Evolutionary conservation across 164 flowering plant species (phyloP).

Genomic region (Warburgia ugandensis): DNA sequence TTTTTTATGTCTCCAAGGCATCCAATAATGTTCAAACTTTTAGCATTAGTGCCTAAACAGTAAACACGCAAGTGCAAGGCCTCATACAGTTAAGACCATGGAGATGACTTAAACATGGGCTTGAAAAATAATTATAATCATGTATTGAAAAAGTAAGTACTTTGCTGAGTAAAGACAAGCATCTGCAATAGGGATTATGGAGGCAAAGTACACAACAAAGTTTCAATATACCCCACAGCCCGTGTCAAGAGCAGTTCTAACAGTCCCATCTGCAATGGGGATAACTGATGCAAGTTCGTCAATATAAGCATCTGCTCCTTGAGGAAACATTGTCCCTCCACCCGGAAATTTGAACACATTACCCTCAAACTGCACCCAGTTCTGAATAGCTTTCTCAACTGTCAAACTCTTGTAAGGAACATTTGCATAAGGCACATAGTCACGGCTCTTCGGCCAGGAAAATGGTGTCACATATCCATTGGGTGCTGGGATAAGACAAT

Average conservation of each 20-base stretch:
- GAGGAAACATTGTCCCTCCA: constrained; percentile 99
- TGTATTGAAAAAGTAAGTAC: too few relatives aligned
- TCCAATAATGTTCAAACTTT: too few relatives aligned
- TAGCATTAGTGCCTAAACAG: too few relatives aligned
- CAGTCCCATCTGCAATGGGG: constrained; percentile 74
- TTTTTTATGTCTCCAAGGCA: too few relatives aligned
- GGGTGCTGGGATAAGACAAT: constrained; percentile 89
- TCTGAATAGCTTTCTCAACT: constrained; percentile 87
- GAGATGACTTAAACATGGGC: too few relatives aligned
- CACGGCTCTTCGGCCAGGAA: constrained; percentile 93
- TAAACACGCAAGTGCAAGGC: too few relatives aligned
- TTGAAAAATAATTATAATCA: too few relatives aligned
- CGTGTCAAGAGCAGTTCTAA: constrained; percentile 91
- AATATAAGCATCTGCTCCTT: constrained; percentile 95
- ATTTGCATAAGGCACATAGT: constrained; percentile 85
- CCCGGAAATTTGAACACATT: constrained; percentile 93
- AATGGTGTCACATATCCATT: constrained; percentile 77
- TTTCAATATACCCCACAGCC: constrained; percentile 76
- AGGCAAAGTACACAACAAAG: background rate
- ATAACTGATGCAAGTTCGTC: constrained; percentile 87
- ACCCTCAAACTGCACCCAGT: constrained; percentile 90
- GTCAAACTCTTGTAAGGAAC: constrained; percentile 79
- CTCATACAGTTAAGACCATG: too few relatives aligned
- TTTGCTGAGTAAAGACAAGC: background rate
- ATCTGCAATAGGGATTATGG: background rate